Evolutionary conservation across 371 early-diverging fungal genomes (phyloP).

Genomic region (Mortierella polycephala): DNA sequence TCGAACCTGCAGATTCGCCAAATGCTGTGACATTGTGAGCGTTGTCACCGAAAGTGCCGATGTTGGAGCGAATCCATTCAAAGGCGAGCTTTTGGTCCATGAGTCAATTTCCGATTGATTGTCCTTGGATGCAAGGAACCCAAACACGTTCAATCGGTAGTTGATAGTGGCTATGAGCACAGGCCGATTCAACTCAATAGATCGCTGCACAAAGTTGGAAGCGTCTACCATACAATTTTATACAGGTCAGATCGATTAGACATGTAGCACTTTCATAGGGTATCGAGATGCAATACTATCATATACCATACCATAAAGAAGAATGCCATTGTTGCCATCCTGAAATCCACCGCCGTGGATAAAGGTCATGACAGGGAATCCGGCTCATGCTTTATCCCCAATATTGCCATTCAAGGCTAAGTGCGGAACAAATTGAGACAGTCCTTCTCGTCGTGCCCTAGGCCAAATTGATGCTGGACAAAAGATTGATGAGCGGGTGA

Average conservation of each 20-base stretch:
- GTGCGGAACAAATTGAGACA: conserved; percentile 41
- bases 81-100: conserved; percentile 58
- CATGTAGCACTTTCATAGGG: neutral
- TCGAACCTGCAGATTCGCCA: conserved; percentile 63
- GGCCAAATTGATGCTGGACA: neutral
- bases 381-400: neutral
- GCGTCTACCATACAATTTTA: conserved; percentile 5
- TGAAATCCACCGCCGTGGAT: conserved; percentile 40
- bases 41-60: conserved; percentile 63
- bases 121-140: conserved; percentile 37
- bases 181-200: conserved; percentile 20
- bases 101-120: conserved; percentile 51
- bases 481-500: neutral
- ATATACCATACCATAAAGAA: neutral
- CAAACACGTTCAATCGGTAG: conserved; percentile 44
- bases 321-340: conserved; percentile 21
- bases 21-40: conserved; percentile 53
- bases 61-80: conserved; percentile 59
- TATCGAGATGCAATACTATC: neutral
- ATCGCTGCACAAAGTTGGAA: conserved; percentile 24
- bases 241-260: neutral
- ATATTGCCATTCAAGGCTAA: conserved; percentile 9
- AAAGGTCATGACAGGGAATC: conserved; percentile 41
- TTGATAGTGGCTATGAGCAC: conserved; percentile 44
- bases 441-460: conserved; percentile 21